Conservation (phyloP, 352 stramenopile species). For the Globisporangium cystogenes region DNA sequence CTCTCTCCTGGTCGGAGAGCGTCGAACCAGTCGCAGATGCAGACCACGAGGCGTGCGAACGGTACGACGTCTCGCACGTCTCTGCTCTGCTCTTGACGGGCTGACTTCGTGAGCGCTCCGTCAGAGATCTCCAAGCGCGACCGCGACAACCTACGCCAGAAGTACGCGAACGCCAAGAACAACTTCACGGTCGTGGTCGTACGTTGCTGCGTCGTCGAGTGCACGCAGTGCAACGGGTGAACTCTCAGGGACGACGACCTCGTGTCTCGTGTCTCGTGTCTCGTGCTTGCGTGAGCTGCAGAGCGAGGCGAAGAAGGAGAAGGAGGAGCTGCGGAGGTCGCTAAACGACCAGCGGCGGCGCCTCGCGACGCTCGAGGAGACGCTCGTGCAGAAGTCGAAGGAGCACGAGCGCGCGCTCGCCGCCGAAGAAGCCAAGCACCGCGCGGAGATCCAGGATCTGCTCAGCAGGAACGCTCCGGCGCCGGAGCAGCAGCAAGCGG, state of each 20-base stretch:
- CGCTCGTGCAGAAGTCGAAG: slow-evolving; percentile 43
- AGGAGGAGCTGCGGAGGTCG: slow-evolving; percentile 45
- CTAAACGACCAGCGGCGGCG: slow-evolving; percentile 51
- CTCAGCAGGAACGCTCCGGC: slow-evolving; percentile 24
- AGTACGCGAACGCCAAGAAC: slow-evolving; percentile 77
- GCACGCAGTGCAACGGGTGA: too few species aligned
- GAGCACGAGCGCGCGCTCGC: slow-evolving; percentile 59
- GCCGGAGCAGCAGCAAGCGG: slow-evolving; percentile 13
- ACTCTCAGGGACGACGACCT: neutral
- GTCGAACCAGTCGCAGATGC: slow-evolving; percentile 11
- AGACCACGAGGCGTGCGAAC: slow-evolving; percentile 11
- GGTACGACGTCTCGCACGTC: neutral
- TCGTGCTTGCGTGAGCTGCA: slow-evolving; percentile 7
- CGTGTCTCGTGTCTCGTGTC: neutral
- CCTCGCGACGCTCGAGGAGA: slow-evolving; percentile 41
- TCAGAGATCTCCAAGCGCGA: slow-evolving; percentile 52
- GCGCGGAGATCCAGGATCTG: slow-evolving; percentile 51
- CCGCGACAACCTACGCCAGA: slow-evolving; percentile 62
- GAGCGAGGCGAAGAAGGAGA: slow-evolving; percentile 71
- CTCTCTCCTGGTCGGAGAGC: slow-evolving; percentile 10
- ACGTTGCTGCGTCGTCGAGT: slow-evolving; percentile 1
- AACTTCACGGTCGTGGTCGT: slow-evolving; percentile 72
- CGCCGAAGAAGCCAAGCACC: slow-evolving; percentile 33
- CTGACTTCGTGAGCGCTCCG: neutral
- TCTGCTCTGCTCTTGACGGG: too few species aligned